phyloP scores from a whole-genome alignment of 148 eudicot genomes.

The Cornus kousa region DNA sequence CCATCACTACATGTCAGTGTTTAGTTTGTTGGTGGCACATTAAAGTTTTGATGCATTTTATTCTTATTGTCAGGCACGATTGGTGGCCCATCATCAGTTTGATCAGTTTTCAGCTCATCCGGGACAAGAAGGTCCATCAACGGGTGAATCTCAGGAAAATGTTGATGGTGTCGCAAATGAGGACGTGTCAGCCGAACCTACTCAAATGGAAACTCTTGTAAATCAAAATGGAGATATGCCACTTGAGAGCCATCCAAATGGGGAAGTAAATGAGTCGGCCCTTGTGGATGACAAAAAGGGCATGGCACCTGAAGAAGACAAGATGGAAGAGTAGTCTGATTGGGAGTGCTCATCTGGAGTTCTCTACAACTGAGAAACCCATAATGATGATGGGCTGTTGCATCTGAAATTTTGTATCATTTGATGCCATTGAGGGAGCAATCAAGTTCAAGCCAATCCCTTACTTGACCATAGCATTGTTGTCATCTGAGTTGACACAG shows the following conservation, averaged over 20 bases:
- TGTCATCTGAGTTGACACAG: neutral
- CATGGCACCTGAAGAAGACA: slow-evolving; percentile 12
- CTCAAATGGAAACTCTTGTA: slow-evolving; percentile 16
- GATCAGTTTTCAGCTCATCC: slow-evolving; percentile 33
- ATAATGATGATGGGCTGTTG: neutral
- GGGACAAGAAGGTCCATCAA: slow-evolving; percentile 32
- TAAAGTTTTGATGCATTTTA: neutral
- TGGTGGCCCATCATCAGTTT: slow-evolving; percentile 42
- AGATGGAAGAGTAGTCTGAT: slow-evolving; percentile 16
- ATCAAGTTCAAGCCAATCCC: neutral
- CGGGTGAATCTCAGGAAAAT: slow-evolving; percentile 23
- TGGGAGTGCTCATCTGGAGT: slow-evolving; percentile 15
- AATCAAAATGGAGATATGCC: slow-evolving; percentile 29
- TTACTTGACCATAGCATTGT: neutral
- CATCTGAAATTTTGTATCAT: neutral
- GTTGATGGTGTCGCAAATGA: slow-evolving; percentile 15
- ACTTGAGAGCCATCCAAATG: slow-evolving; percentile 20
- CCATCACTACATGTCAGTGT: no score
- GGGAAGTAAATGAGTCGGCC: slow-evolving; percentile 21
- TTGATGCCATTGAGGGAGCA: neutral
- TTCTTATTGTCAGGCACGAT: slow-evolving; percentile 47
- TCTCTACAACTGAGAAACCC: neutral
- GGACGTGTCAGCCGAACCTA: slow-evolving; percentile 19
- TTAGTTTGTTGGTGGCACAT: no score
- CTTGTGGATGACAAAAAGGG: slow-evolving; percentile 27